These are phyloP conservation scores for Phytophthora idaei DNA, from an alignment of 352 stramenopile genomes.

Conservation along the genomic window DNA sequence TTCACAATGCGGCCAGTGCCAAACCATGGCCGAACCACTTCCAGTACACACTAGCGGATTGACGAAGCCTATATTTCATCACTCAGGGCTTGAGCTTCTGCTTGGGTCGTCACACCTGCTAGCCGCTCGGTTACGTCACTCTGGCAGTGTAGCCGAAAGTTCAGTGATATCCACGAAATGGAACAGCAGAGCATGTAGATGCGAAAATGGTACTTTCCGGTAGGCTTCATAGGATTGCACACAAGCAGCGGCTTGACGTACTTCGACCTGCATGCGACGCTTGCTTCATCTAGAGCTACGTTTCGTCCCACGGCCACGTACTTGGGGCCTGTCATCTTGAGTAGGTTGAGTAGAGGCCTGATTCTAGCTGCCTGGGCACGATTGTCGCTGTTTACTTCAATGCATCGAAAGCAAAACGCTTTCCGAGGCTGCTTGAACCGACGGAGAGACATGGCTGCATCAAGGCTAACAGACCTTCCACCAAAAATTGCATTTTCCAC, in stretches of 20 bases:
- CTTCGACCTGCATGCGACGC: not conserved
- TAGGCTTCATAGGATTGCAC: not conserved
- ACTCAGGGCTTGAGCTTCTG: not conserved
- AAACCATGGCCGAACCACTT: too few species aligned
- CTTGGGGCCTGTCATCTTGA: not conserved
- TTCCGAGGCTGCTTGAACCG: too few species aligned
- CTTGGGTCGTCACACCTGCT: not conserved
- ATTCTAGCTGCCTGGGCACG: not conserved
- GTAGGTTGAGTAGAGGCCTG: not conserved
- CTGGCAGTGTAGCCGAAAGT: not conserved
- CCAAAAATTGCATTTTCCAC: too few species aligned
- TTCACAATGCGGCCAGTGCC: too few species aligned
- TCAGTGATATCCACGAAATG: not conserved
- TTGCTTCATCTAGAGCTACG: not conserved
- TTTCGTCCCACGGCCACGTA: not conserved
- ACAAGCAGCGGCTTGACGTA: not conserved
- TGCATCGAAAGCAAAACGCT: too few species aligned
- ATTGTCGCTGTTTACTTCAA: too few species aligned
- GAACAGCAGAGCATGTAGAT: not conserved
- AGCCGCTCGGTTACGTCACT: not conserved
- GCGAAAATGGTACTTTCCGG: not conserved
- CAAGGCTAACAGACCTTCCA: too few species aligned
- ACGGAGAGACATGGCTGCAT: too few species aligned
- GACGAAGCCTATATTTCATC: too few species aligned
- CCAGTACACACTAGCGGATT: too few species aligned